Base-by-base conservation (phyloP, 345 rosid genomes). In the Gossypium anomalum region DNA sequence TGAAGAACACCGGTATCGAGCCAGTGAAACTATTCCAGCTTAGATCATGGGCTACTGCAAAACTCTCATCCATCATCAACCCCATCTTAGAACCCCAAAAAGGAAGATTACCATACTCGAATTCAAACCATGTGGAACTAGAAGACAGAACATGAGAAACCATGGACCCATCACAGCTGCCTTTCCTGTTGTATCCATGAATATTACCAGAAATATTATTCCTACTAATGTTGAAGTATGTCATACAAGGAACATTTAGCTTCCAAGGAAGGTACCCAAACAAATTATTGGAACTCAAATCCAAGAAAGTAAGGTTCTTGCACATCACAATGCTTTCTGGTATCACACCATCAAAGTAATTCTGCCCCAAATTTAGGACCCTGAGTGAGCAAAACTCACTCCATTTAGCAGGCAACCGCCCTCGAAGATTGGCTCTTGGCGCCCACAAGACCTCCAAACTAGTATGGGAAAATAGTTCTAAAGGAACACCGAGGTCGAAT, bases 351-450 rank as follows among this genome's bases (percentile, higher is more conserved):
- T 58, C 67, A 53, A 85, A 34, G 59, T 80, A 80, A 69, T 89
- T 89, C 82, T 81, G 87, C 70, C 87, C 86, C 78, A 89, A 51
- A 69, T 89, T 85, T 57, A 89, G 74, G 11, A 83, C 87, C 76
- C 82, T 83, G 8, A 89, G 83, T 13, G 89, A 78, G 84, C 93
- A 89, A 8, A 82, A 74, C 48, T 70, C 49, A 7, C 78, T 80
- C 86, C 87, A 85, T 15, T 78, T 74, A 56, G 68, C 72, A 2
- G 93, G 87, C 87, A 89, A 80, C 53, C 78, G 67, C 2, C 91
- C 91, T 4, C 75, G 83, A 56, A 89, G 86, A 83, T 89, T 89
- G 1, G 87, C 90, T 59, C 93, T 83, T 1, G 93, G 93, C n/a
- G 89, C 93, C 93, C 91, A 87, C 71, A 89, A 72, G 70, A 89